Evolutionary conservation across 495 filamentous ascomycete species (phyloP), one percentile per base, ranked within the genome.

Genomic region (Podospora tetraspora): DNA sequence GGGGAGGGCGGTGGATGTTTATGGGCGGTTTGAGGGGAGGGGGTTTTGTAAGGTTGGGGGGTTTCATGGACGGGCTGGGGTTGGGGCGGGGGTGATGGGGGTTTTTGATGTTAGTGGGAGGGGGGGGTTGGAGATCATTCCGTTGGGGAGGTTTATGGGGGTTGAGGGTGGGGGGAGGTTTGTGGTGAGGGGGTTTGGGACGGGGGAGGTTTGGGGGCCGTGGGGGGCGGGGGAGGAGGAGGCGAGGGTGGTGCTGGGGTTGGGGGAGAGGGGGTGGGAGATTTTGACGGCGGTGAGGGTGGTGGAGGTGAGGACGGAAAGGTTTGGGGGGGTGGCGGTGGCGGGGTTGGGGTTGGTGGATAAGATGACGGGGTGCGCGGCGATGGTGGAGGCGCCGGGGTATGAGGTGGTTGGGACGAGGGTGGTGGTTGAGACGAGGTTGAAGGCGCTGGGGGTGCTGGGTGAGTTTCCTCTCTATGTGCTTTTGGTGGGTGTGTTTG

Each of bases 351-450:
- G 95, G 11, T 79, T 99, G 3, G 70, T 97, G 24, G 91, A 85
- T 19, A 96, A 97, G 76, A 96, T 98, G 89, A 92, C 93, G 3
- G 95, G 93, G 9, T 87, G 88, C 2, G 93, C 91, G 0, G 95
- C 92, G 0, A 81, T 97, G 16, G 73, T 90, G 1, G 79, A 76
- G 10, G 88, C 82, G 19, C 43, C 43, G 13, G 81, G 84, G n/a
- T 83, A 87, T 16, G 82, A 80, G 25, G 72, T 88, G 9, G 78
- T 85, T 11, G 79, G 85, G 27, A 89, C 85, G 3, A 76, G 80
- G 56, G 76, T 96, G 29, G 78, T 87, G 19, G 77, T 93, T 21
- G 85, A 87, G 69, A 84, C 88, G 8, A 83, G 80, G 57, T 69
- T 97, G 57, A 99, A 96, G 76, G 94, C 91, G 0, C 76, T 99